Evolutionary conservation across 2,329 filamentous ascomycete genomes (phyloP), one percentile per base, ranked within the genome.

Genomic region (Fusarium euwallaceae): DNA sequence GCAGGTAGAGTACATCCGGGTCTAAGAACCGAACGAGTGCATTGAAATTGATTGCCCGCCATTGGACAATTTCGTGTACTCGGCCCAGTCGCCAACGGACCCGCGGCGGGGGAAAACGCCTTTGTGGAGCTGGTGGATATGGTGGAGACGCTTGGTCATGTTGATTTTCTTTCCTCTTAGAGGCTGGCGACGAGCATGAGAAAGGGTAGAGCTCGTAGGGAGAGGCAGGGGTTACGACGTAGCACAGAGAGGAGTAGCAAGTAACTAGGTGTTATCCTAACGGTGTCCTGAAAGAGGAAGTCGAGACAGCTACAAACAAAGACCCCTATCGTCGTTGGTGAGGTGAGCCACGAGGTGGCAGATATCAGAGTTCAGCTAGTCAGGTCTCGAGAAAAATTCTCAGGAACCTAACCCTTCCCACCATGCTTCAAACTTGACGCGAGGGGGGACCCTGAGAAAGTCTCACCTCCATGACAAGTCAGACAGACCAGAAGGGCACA

Each of bases 81-180:
- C 55, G 68, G 45, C 66, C 70, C 73, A 64, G 48, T 69, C 20
- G 16, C 59, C 56, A 61, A 41, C 41, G 60, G 64, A 34, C 41
- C 63, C 61, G 32, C 17, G 53, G 74, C 64, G 72, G 75, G 75
- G 76, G 64, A 58, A 66, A 64, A 64, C 66, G 68, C 62, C 55
- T 63, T 70, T 65, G 75, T 72, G 75, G 72, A 68, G 64, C 37
- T 29, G 34, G 67, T 72, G 76, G 74, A 67, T 60, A 51, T 66
- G 41, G 75, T 73, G 74, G 74, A 20, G 63, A 65, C 43, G 20
- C 62, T 77, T 78, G 67, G 77, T 79, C 77, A 79, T 78, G 62
- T 51, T 32, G 60, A 74, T 76, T 78, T 68, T 55, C 66, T 66
- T 41, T 22, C 41, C 17, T 71, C 45, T 78, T 61, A 79, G 76